Conservation (phyloP, 805 yeast genomes). For the Zygoascus biomembranicola region DNA sequence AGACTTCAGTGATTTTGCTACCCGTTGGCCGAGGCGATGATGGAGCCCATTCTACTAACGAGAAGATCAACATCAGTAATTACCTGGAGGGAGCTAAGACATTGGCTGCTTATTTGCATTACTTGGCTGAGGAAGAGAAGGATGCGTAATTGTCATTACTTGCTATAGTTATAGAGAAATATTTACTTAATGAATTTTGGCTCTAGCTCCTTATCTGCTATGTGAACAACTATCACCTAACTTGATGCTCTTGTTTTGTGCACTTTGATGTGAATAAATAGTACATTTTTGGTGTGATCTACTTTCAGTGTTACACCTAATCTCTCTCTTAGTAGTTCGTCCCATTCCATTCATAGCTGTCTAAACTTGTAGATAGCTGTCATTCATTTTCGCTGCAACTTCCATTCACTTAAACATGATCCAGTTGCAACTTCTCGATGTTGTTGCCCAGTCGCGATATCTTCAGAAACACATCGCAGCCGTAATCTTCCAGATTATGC, state of each 20-base stretch:
- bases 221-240: too few relatives aligned
- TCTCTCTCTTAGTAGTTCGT: too few relatives aligned
- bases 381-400: background rate
- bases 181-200: too few relatives aligned
- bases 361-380: too few relatives aligned
- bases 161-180: background rate
- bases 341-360: too few relatives aligned
- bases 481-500: constrained; percentile 82
- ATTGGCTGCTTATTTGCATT: constrained; percentile 87
- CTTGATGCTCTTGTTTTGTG: background rate
- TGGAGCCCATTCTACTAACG: constrained; percentile 98
- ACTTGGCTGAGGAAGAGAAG: constrained; percentile 44
- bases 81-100: constrained; percentile 92
- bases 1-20: constrained; percentile 76
- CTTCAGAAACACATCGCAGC: constrained; percentile 78
- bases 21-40: constrained; percentile 99
- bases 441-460: constrained; percentile 70
- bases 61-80: constrained; percentile 81
- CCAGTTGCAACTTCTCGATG: constrained; percentile 56
- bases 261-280: background rate
- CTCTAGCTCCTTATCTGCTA: too few relatives aligned
- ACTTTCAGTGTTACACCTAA: too few relatives aligned
- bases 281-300: too few relatives aligned
- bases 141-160: constrained; percentile 14
- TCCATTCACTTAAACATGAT: constrained; percentile 44